These are phyloP conservation scores for Penicillium sumatraense DNA, from an alignment of 2,329 filamentous ascomycete genomes.

Conservation along the genomic window DNA sequence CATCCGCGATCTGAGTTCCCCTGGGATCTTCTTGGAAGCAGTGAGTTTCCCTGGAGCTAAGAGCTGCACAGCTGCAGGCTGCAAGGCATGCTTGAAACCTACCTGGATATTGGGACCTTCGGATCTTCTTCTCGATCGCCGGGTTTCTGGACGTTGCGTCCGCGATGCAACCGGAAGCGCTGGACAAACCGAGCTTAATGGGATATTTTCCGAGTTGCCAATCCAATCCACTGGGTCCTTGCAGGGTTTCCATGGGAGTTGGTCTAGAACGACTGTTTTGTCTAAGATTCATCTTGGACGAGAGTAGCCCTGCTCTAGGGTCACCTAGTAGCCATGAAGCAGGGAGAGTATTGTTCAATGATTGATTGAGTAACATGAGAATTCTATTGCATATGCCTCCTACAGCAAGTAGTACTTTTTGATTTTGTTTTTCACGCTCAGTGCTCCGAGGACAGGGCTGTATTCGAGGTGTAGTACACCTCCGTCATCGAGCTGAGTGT, in stretches of 20 bases:
- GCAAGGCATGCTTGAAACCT: constrained; percentile 33
- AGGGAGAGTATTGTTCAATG: not conserved
- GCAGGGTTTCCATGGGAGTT: constrained; percentile 4
- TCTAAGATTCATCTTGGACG: not conserved
- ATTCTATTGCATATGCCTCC: too few species aligned
- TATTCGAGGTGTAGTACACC: too few species aligned
- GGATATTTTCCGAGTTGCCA: constrained; percentile 18
- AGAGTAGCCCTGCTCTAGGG: not conserved
- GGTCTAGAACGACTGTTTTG: constrained; percentile 9
- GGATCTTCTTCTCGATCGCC: constrained; percentile 12
- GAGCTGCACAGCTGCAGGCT: constrained; percentile 16
- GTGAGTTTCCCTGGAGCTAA: not conserved
- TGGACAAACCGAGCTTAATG: constrained; percentile 15
- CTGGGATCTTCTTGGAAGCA: not conserved
- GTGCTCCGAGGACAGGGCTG: too few species aligned
- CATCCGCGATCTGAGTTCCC: not conserved
- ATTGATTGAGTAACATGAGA: too few species aligned
- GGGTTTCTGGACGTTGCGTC: constrained; percentile 14
- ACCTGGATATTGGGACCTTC: constrained; percentile 24
- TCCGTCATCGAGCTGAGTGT: too few species aligned
- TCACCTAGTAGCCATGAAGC: not conserved
- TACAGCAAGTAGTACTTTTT: too few species aligned
- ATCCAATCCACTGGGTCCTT: constrained; percentile 2
- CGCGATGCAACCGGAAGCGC: constrained; percentile 17
- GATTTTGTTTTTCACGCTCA: too few species aligned